These are phyloP conservation scores for Cutaneotrichosporon spelunceum DNA, from an alignment of 1,284 basidiomycete genomes.

Conservation along the genomic window DNA sequence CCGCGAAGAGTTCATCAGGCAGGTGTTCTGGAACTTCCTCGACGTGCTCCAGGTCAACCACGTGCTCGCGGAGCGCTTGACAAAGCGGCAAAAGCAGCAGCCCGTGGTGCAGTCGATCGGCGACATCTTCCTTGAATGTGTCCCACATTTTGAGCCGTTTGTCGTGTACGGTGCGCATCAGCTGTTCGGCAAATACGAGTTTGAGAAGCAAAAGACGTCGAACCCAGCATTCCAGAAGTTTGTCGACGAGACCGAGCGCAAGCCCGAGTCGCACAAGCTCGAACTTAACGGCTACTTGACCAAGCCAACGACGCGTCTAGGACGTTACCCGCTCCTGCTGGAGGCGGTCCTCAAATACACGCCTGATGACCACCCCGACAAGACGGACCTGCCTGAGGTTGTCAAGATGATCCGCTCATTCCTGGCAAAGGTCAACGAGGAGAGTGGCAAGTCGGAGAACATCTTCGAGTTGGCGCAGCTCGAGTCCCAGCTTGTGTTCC, in stretches of 20 bases:
- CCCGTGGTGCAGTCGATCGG: conserved; percentile 89
- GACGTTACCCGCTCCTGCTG: conserved; percentile 88
- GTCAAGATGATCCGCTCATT: conserved; percentile 79
- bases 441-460: conserved; percentile 89
- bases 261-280: conserved; percentile 91
- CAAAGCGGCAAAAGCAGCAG: conserved; percentile 90
- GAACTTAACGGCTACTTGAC: conserved; percentile 98
- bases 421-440: conserved; percentile 82
- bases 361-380: conserved; percentile 84
- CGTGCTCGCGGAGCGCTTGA: conserved; percentile 84
- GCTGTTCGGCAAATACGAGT: conserved; percentile 96
- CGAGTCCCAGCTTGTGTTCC: conserved; percentile 80
- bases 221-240: conserved; percentile 94
- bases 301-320: conserved; percentile 95
- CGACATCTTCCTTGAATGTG: conserved; percentile 84
- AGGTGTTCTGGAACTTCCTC: conserved; percentile 97
- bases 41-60: conserved; percentile 92
- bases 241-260: conserved; percentile 88
- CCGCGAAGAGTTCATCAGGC: conserved; percentile 81
- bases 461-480: conserved; percentile 87
- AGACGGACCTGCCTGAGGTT: conserved; percentile 71
- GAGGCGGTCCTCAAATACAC: conserved; percentile 94
- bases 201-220: conserved; percentile 93
- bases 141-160: conserved; percentile 86
- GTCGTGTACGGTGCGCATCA: conserved; percentile 96